Conservation (phyloP, 331 rosid species). For the Quercus phellos region DNA sequence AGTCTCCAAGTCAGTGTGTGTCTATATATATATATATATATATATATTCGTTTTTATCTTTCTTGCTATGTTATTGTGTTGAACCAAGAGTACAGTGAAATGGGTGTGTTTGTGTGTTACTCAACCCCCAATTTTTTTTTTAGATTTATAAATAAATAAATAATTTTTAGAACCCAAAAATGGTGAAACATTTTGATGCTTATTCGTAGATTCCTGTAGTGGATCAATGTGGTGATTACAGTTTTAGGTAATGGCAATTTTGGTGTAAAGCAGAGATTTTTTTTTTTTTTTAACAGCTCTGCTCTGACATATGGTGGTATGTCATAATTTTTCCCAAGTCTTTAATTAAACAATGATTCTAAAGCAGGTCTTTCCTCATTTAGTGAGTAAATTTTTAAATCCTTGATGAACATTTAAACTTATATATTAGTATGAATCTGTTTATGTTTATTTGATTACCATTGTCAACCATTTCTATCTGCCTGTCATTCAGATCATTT, state of each 20-base stretch:
- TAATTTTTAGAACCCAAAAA: background rate
- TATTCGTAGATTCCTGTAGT: background rate
- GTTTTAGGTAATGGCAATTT: too few relatives aligned
- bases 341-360: background rate
- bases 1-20: constrained; percentile 58
- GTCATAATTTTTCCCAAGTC: background rate
- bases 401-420: too few relatives aligned
- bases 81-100: too few relatives aligned
- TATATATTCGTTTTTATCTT: background rate
- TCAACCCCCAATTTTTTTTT: background rate
- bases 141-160: too few relatives aligned
- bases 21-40: background rate
- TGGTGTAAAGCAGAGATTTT: too few relatives aligned
- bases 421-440: too few relatives aligned
- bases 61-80: too few relatives aligned
- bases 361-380: background rate
- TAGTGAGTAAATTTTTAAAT: background rate
- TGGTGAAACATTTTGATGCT: background rate
- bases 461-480: background rate
- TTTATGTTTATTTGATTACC: background rate
- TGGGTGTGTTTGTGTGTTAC: too few relatives aligned
- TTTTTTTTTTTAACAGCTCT: too few relatives aligned
- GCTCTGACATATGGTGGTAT: too few relatives aligned
- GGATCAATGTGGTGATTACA: background rate
- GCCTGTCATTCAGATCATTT: background rate